These are phyloP conservation scores for Trapa incisa DNA, from an alignment of 345 rosid species.

Conservation along the genomic window DNA sequence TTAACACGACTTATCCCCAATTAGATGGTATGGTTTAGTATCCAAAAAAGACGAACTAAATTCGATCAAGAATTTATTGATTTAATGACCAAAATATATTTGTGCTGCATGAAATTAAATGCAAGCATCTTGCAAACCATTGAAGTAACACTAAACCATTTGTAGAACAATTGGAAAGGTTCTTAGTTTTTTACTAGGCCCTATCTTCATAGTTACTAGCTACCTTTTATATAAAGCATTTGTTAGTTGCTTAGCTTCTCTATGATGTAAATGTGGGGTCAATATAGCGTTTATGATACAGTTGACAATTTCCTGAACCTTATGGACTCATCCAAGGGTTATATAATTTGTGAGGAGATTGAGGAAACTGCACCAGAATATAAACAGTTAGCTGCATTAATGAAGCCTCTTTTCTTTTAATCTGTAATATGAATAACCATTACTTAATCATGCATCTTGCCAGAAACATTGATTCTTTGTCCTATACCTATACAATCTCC, in stretches of 20 bases:
- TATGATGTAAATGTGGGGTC: background rate
- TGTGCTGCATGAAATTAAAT: background rate
- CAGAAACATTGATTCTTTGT: background rate
- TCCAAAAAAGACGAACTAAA: too few relatives aligned
- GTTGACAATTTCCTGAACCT: background rate
- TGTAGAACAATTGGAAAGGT: background rate
- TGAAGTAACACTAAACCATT: background rate
- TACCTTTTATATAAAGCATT: background rate
- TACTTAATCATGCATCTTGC: background rate
- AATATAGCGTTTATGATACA: background rate
- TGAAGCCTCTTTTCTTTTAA: background rate
- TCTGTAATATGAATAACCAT: background rate
- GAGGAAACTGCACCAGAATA: background rate
- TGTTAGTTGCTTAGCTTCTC: background rate
- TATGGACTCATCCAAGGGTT: background rate
- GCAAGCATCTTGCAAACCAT: background rate
- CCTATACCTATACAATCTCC: background rate
- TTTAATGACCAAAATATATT: background rate
- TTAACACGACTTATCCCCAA: too few relatives aligned
- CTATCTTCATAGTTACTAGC: background rate
- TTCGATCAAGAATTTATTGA: background rate
- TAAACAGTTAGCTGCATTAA: background rate
- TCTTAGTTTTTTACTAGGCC: background rate
- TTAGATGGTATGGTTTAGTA: too few relatives aligned
- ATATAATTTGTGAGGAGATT: background rate